Evolutionary conservation across 2,329 filamentous ascomycete genomes (phyloP).

Genomic region (Gyromitra esculenta): DNA sequence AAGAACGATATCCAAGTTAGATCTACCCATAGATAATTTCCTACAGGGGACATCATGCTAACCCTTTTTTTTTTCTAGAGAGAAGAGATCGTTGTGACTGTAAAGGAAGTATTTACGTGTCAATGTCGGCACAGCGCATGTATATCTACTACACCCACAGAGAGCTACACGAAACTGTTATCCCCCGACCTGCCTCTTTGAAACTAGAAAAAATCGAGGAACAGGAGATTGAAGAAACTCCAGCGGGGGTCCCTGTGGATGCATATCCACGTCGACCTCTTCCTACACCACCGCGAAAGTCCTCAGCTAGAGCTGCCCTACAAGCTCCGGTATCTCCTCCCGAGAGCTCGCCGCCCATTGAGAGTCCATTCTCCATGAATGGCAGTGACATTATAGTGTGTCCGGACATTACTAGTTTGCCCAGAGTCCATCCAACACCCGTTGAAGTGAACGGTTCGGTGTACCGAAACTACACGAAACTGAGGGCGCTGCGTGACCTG

Average conservation of each 20-base stretch:
- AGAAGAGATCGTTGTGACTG: constrained; percentile 19
- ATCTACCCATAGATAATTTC: not conserved
- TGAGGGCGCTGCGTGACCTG: constrained; percentile 28
- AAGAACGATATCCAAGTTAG: constrained; percentile 23
- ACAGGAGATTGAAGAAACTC: not conserved
- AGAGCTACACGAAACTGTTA: constrained; percentile 7
- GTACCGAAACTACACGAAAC: constrained; percentile 15
- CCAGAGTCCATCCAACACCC: constrained; percentile 24
- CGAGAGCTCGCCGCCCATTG: not conserved
- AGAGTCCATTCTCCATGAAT: constrained; percentile 2
- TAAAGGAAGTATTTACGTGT: constrained; percentile 38
- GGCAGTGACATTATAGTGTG: not conserved
- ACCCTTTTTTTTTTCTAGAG: constrained; percentile 14
- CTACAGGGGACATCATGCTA: not conserved
- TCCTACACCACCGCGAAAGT: constrained; percentile 12
- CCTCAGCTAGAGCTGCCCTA: not conserved
- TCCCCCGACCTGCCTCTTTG: not conserved
- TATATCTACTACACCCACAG: constrained; percentile 40
- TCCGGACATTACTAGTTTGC: constrained; percentile 2
- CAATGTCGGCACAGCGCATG: constrained; percentile 37
- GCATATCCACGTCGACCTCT: not conserved
- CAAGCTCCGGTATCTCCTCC: constrained; percentile 4
- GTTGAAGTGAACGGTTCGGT: constrained; percentile 21
- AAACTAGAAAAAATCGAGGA: constrained; percentile 1
- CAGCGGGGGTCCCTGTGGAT: not conserved